Conservation (phyloP, 2,329 filamentous ascomycete species). For the Exophiala calicioides region DNA sequence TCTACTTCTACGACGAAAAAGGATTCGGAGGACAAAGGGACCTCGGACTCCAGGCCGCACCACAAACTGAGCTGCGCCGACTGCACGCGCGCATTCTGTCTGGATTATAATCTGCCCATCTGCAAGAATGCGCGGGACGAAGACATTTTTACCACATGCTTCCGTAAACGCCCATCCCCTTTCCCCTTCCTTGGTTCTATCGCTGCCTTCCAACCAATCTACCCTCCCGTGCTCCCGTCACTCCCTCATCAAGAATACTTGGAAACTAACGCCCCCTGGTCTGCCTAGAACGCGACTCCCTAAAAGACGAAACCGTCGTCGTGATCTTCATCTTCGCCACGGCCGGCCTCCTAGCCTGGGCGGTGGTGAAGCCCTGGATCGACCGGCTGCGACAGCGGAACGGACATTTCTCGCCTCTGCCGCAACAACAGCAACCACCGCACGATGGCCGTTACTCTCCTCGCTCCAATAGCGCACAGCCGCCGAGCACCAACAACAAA, state of each 20-base stretch:
- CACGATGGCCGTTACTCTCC: too few species aligned
- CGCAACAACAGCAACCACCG: constrained; percentile 8
- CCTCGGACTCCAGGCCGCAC: constrained; percentile 36
- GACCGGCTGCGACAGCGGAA: constrained; percentile 20
- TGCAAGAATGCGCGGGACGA: constrained; percentile 64
- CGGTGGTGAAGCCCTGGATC: constrained; percentile 54
- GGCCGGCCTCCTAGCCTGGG: constrained; percentile 61
- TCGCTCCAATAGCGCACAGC: too few species aligned
- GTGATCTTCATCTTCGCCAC: constrained; percentile 67
- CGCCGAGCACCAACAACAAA: too few species aligned
- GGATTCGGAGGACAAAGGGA: not conserved
- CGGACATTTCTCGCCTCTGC: constrained; percentile 11
- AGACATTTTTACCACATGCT: constrained; percentile 66
- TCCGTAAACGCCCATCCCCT: constrained; percentile 49
- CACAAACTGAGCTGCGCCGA: constrained; percentile 60
- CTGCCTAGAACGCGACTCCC: constrained; percentile 62
- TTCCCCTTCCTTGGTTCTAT: not conserved
- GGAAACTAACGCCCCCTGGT: not conserved
- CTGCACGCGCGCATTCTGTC: constrained; percentile 68
- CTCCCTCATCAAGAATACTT: not conserved
- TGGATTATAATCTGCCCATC: constrained; percentile 61
- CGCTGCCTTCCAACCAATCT: not conserved
- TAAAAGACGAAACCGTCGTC: constrained; percentile 66
- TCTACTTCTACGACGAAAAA: too few species aligned
- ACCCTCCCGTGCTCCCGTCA: not conserved